phyloP scores from a whole-genome alignment of 1,284 basidiomycete species.

The Rhodotorula sp. region DNA sequence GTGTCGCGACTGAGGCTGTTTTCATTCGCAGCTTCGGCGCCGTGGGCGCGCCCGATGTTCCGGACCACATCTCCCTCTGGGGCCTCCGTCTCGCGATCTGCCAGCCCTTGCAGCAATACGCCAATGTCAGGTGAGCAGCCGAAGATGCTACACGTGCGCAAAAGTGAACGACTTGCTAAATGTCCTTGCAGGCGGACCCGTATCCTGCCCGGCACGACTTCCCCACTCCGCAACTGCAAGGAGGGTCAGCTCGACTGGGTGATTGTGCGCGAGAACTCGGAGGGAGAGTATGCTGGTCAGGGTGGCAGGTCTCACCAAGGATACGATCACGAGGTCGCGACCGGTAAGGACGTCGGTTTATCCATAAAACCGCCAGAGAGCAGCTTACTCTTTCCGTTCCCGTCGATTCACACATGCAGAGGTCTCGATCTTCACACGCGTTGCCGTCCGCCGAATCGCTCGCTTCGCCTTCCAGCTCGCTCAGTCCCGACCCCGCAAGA shows the following conservation, averaged over 20 bases:
- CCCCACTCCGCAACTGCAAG: constrained; percentile 52
- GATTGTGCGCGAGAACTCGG: constrained; percentile 60
- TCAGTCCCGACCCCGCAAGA: constrained; percentile 56
- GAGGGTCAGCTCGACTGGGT: constrained; percentile 57
- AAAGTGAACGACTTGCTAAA: background rate
- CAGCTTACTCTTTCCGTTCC: no score
- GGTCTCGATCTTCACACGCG: constrained; percentile 56
- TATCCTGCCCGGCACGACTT: constrained; percentile 57
- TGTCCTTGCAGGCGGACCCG: constrained; percentile 46
- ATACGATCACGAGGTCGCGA: constrained; percentile 49
- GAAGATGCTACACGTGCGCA: no score
- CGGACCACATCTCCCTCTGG: constrained; percentile 63
- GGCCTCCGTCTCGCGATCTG: constrained; percentile 58
- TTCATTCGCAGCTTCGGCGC: constrained; percentile 48
- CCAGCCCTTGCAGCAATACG: constrained; percentile 60
- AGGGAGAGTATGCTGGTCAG: constrained; percentile 60
- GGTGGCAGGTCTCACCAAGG: constrained; percentile 54
- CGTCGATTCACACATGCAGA: constrained; percentile 34
- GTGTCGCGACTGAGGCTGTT: background rate
- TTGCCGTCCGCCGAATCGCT: constrained; percentile 58
- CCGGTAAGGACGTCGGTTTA: constrained; percentile 14
- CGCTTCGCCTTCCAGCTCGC: constrained; percentile 61
- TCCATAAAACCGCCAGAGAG: no score
- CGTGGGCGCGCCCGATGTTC: constrained; percentile 55
- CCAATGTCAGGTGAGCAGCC: constrained; percentile 55